Base-by-base conservation (phyloP, 2,329 filamentous ascomycete genomes). In the Neofusicoccum parvum region DNA sequence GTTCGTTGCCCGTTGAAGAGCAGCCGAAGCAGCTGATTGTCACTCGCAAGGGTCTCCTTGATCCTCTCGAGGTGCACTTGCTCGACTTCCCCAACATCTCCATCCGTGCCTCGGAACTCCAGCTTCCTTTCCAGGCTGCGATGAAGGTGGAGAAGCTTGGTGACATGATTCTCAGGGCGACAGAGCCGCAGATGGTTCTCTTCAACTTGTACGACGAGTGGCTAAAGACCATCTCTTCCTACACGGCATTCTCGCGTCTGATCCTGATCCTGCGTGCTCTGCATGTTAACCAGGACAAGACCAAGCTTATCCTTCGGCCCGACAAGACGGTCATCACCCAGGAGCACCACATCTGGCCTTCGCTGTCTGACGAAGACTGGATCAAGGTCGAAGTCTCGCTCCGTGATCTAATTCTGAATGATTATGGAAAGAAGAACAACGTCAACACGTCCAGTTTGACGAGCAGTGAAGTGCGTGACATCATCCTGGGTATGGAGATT, bases 381-480 rank as follows among this genome's bases (percentile, higher is more conserved):
- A 95, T 99, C 80, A 97, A 97, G 87, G 92, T 99, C n/a, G 95
- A 99, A 84, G 93, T 93, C 51, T 92, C 96, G 75, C 83, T 99
- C 48, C 90, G 95, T 77, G 95, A 99, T 83, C 83, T 99, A 70
- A 99, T 99, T 73, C 77, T 99, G 71, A 97, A 98, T 71, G 95
- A 99, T 76, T 99, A 99, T 76, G 95, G 95, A 75, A 99, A 98
- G 87, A 99, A 99, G 87, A 99, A 99, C 84, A 99, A 98, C 72
- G 95, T 99, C 82, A 99, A 99, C 73, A 94, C 95, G 12, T 96
- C 96, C 15, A 97, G 93, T 77, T 85, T 99, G 80, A 99, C 95
- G 1, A 97, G 89, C 76, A 97, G 92, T 73, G 95, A 99, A 87
- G 95, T 99, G 59, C 90, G 95, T 72, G 95, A 99, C 75, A 98